Evolutionary conservation across 352 stramenopile species (phyloP), one percentile per base, ranked within the genome.

Genomic region (Albugo candida): DNA sequence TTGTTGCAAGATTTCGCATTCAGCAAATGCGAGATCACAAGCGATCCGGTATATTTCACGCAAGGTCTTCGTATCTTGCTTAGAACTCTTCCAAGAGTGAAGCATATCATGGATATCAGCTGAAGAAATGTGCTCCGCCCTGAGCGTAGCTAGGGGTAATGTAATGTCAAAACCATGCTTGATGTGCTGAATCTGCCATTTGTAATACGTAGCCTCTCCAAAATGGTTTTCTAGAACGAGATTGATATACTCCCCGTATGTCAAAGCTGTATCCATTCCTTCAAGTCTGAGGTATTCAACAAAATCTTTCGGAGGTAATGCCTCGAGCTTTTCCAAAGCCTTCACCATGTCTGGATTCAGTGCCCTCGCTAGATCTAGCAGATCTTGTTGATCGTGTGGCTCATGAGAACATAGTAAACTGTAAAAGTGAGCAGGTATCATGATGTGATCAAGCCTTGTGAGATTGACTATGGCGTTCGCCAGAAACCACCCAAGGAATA

Each of bases 401-500:
- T 48, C 34, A 34, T 51, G 37, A 17, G 71, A 40, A 5, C 80
- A 46, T 41, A 86, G 16, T 21, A 81, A 41, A 2, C 59, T 48
- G 45, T 83, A 81, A 18, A 86, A 48, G 0, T 83, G 53, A 5
- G 37, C 49, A 45, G 82, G 65, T 24, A 42, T 53, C 58, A 39
- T 63, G 55, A 45, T 47, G 3, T 31, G 24, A 31, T 67, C 52
- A 19, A 67, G 60, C 27, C 53, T 54, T 27, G 54, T 59, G 21
- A 58, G 65, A 20, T 86, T 69, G 0, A 62, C 48, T 14, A 86
- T 18, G 12, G 67, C 65, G 27, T 59, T 69, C 2, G 64, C 70
- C 14, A 86, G 13, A n/a, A 82, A 64, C 70, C 70, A 83, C 13
- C 70, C 74, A 6, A 69, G 42, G 36, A 86, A 83, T 13, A 45